These are phyloP conservation scores for Daedaleopsis sinensis DNA, from an alignment of 768 basidiomycete genomes.

Conservation along the genomic window DNA sequence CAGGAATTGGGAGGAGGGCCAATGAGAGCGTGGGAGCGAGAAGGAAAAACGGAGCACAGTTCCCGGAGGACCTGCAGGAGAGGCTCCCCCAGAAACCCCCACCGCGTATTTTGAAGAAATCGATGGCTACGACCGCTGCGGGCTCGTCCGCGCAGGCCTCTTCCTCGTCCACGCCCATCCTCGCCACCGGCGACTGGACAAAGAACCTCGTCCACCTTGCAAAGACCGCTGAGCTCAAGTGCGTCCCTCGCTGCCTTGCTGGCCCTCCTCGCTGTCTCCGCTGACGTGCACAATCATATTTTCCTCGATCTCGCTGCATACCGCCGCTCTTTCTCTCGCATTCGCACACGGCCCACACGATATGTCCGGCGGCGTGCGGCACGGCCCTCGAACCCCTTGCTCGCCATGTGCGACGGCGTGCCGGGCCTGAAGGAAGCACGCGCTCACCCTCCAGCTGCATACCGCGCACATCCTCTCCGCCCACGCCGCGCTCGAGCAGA, in stretches of 20 bases:
- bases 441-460: conserved; percentile 79
- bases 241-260: conserved; percentile 30
- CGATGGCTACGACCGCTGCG: conserved; percentile 25
- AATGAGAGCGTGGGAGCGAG: conserved; percentile 13
- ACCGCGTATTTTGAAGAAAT: conserved; percentile 23
- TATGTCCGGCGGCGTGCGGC: conserved; percentile 3
- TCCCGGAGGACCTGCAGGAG: conserved; percentile 30
- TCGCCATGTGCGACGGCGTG: neutral
- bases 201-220: conserved; percentile 84
- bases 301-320: neutral
- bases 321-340: neutral
- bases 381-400: neutral
- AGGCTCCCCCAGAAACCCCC: conserved; percentile 30
- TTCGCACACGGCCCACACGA: neutral
- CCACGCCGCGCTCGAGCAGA: conserved; percentile 77
- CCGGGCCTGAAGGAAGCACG: conserved; percentile 65
- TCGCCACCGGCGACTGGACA: conserved; percentile 87
- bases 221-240: conserved; percentile 90
- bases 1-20: neutral
- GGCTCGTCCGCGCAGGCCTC: conserved; percentile 34
- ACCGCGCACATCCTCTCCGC: conserved; percentile 87
- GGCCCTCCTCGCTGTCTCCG: conserved; percentile 2
- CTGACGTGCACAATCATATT: conserved; percentile 1
- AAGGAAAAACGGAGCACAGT: conserved; percentile 21
- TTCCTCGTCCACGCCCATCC: conserved; percentile 45